A percentile compares a stretch with the other conserved stretches of the same genome.
Evolutionary conservation across 73 alveolate genomes (phyloP).

Genomic region (Stentor roeselii): DNA sequence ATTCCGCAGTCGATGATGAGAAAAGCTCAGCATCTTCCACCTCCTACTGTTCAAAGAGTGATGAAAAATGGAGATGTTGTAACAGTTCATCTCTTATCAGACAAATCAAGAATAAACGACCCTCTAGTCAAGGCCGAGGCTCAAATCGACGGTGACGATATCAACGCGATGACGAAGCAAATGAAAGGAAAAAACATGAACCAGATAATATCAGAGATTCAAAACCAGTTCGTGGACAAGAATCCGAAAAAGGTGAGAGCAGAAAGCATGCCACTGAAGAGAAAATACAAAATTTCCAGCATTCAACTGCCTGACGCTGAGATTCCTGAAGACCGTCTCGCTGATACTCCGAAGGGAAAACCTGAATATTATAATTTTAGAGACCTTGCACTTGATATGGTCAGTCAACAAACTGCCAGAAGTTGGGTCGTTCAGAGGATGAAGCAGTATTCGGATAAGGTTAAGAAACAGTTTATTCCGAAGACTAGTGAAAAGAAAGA

Average conservation of each 20-base stretch:
- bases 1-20: conserved; percentile 23
- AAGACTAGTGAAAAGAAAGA: neutral
- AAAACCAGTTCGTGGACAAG: neutral
- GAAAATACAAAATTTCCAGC: neutral
- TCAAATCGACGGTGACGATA: neutral
- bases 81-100: conserved; percentile 4
- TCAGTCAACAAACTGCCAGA: neutral
- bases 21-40: conserved; percentile 10
- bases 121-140: conserved; percentile 19
- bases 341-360: conserved; percentile 6
- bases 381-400: neutral
- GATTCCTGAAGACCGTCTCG: neutral
- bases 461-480: neutral
- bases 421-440: neutral
- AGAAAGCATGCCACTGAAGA: neutral
- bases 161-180: neutral
- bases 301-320: neutral
- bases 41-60: neutral
- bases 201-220: neutral
- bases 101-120: neutral
- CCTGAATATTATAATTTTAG: neutral
- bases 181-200: neutral
- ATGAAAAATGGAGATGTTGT: conserved; percentile 19
- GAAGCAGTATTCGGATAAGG: conserved; percentile 16
- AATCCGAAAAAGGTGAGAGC: neutral